Percentiles rank a stretch among this genome's conserved stretches.
phyloP scores from a whole-genome alignment of 148 eudicot species.

The Silene conica region DNA sequence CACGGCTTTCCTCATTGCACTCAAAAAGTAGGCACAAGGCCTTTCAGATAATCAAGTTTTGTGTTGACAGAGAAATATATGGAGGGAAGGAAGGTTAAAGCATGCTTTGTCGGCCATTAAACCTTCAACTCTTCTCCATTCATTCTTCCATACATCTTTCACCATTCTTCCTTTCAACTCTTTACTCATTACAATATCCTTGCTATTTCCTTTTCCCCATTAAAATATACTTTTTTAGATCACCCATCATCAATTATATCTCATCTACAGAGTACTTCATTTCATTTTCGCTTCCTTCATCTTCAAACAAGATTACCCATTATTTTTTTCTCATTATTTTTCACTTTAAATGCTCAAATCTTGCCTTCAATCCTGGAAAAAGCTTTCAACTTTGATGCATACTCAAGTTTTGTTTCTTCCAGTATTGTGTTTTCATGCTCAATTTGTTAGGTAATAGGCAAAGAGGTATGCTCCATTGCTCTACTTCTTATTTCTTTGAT shows the following conservation, averaged over 20 bases:
- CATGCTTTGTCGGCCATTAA: slow-evolving; percentile 40
- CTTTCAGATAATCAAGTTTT: slow-evolving; percentile 9
- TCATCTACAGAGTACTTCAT: slow-evolving; percentile 7
- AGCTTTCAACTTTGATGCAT: slow-evolving; percentile 14
- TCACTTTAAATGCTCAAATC: slow-evolving; percentile 27
- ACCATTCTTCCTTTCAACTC: slow-evolving; percentile 3
- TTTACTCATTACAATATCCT: neutral
- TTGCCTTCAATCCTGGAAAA: slow-evolving; percentile 30
- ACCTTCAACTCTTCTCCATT: slow-evolving; percentile 23
- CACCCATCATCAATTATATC: neutral
- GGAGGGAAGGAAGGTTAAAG: neutral
- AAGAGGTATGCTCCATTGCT: slow-evolving; percentile 28
- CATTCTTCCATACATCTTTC: slow-evolving; percentile 12
- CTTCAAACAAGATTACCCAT: slow-evolving; percentile 17
- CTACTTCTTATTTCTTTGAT: slow-evolving; percentile 2
- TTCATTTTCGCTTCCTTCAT: slow-evolving; percentile 27
- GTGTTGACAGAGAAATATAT: slow-evolving; percentile 4
- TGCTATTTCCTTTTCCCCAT: neutral
- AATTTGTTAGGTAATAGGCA: slow-evolving; percentile 28
- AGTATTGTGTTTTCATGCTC: slow-evolving; percentile 13
- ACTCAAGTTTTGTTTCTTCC: slow-evolving; percentile 10
- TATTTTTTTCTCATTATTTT: slow-evolving; percentile 5
- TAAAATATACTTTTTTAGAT: neutral
- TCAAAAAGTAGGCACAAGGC: neutral
- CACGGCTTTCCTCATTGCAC: neutral